These are phyloP conservation scores for Byssochlamys sp. DNA, from an alignment of 2,329 filamentous ascomycete genomes.

Conservation along the genomic window DNA sequence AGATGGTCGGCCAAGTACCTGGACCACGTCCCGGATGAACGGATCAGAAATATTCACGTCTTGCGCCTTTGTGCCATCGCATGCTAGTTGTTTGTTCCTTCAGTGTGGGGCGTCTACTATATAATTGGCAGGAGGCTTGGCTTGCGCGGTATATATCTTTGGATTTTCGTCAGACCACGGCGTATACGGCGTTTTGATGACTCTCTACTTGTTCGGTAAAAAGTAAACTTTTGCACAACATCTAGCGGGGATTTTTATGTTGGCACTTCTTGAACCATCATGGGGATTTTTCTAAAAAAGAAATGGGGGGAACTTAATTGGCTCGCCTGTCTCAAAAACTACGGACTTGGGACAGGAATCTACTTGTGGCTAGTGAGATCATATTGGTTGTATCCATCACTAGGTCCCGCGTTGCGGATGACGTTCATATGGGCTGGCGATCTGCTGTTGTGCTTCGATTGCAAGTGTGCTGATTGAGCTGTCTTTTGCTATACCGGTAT, in stretches of 20 bases:
- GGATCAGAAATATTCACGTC: background rate
- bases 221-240: background rate
- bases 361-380: constrained; percentile 1
- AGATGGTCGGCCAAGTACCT: constrained; percentile 42
- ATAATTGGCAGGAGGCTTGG: constrained; percentile 3
- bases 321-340: background rate
- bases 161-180: background rate
- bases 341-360: background rate
- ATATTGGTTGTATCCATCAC: background rate
- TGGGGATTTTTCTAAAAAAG: background rate
- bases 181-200: background rate
- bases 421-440: constrained; percentile 2
- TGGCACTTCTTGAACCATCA: constrained; percentile 1
- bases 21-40: constrained; percentile 31
- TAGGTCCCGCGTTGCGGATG: background rate
- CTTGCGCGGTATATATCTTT: constrained; percentile 1
- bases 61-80: background rate
- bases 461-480: background rate
- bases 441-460: background rate
- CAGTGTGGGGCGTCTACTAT: background rate
- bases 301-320: background rate
- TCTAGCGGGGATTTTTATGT: constrained; percentile 8
- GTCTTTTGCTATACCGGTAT: background rate
- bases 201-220: background rate
- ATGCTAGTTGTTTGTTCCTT: constrained; percentile 10